phyloP scores from a whole-genome alignment of 805 yeast genomes.

The Lachancea sp. region DNA sequence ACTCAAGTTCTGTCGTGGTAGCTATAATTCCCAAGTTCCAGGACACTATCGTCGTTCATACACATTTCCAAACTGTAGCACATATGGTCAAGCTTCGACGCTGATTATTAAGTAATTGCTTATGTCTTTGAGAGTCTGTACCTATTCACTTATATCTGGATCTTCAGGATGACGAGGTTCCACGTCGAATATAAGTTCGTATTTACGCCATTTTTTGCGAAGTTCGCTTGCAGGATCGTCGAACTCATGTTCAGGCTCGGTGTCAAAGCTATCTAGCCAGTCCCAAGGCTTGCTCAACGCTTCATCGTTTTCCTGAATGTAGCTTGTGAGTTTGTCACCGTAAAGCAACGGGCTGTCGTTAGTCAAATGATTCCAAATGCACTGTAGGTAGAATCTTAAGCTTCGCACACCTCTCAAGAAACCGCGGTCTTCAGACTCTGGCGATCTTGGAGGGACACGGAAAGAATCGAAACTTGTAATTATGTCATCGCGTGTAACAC shows the following conservation, averaged over 20 bases:
- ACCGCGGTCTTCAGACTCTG: conserved; percentile 65
- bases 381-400: conserved; percentile 58
- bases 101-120: background rate
- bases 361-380: conserved; percentile 52
- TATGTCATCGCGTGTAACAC: conserved; percentile 61
- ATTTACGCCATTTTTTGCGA: conserved; percentile 33
- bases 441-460: conserved; percentile 67
- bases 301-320: conserved; percentile 17
- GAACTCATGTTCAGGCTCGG: conserved; percentile 29
- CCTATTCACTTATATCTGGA: conserved; percentile 28
- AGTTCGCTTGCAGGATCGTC: conserved; percentile 26
- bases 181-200: conserved; percentile 31
- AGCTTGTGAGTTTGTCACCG: conserved; percentile 19
- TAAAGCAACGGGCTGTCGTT: conserved; percentile 32
- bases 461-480: conserved; percentile 34
- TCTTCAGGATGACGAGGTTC: conserved; percentile 30
- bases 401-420: conserved; percentile 75
- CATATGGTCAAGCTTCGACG: background rate
- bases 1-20: conserved; percentile 26
- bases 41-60: conserved; percentile 27
- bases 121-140: background rate
- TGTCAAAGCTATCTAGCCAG: conserved; percentile 37
- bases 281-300: conserved; percentile 26
- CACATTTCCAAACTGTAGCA: conserved; percentile 6
- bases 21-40: conserved; percentile 8